Base-by-base conservation (phyloP, 768 basidiomycete genomes). In the Cyathus striatus region DNA sequence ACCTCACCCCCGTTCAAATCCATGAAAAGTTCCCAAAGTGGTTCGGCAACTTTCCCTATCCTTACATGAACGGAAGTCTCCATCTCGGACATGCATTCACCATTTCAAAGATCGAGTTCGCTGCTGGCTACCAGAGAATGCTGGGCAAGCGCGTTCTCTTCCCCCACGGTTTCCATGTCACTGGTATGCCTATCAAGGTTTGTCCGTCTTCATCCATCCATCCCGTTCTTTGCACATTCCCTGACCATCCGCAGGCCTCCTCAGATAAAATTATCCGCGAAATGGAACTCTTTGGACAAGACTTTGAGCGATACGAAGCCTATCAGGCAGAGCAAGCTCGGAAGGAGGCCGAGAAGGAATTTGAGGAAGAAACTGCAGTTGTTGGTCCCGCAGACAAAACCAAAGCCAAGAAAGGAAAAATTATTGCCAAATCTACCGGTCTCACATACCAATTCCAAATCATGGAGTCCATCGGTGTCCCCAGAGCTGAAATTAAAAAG, bases 161-260 rank as follows among this genome's bases (percentile, higher is more conserved):
- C 68, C 96, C 96, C n/a, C 87, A 94, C 57, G 96, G 90, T 38
- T 89, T 96, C 65, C 96, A 99, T 67, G 90, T 88, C 54, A 99
- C 96, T 4, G 96, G 96, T 24, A 88, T 99, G 91, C 96, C 96
- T 27, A 99, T 99, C 75, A 98, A 97, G 80, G 95, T 90, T 48
- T 46, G 84, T 67, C 20, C n/a, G n/a, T 40, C 10, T 35, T 40
- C 23, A n/a, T 16, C 32, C 22, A 12, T 21, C n/a, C 14, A 32
- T 20, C 5, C 22, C 34, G 20, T 21, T 30, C 10, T 39, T 4
- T 27, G 12, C 30, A 32, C 16, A 12, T 18, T 22, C 23, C 13
- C 43, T 40, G 45, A 42, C 4, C 21, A 1, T 44, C 14, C 12
- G 30, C 30, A 97, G 95, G 86, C 96, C 6, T 85, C 94, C n/a